Evolutionary conservation across 1,284 basidiomycete species (phyloP).

Genomic region (Paramarasmius palmivorus): DNA sequence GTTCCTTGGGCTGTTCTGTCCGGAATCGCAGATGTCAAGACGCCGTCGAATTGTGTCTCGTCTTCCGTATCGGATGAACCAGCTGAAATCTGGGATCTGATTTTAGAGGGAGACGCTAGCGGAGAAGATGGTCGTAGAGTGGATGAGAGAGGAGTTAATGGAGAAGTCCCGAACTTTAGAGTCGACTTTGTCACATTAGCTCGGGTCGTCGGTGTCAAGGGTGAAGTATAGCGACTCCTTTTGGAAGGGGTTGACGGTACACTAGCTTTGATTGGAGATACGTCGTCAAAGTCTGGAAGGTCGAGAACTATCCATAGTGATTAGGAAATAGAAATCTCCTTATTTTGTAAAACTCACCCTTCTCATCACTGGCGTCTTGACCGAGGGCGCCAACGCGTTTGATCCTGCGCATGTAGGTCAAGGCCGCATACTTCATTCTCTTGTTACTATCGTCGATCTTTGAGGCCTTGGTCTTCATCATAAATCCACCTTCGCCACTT

Average conservation of each 20-base stretch:
- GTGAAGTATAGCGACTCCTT: too few species aligned
- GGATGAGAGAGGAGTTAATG: neutral
- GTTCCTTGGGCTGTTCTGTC: too few species aligned
- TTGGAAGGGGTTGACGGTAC: neutral
- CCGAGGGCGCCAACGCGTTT: neutral
- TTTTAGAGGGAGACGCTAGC: conserved; percentile 1
- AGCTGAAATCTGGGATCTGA: neutral
- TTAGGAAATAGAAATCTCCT: too few species aligned
- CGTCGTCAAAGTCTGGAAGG: too few species aligned
- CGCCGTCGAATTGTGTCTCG: neutral
- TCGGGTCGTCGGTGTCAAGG: too few species aligned
- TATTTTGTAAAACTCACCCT: conserved; percentile 3
- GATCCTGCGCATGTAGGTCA: conserved; percentile 1
- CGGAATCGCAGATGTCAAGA: neutral
- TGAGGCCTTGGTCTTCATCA: conserved; percentile 23
- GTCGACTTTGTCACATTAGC: too few species aligned
- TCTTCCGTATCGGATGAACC: neutral
- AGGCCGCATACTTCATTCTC: conserved; percentile 13
- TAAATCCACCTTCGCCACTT: conserved; percentile 45
- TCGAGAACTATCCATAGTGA: too few species aligned
- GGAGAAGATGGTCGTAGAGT: neutral
- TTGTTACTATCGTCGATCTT: conserved; percentile 20
- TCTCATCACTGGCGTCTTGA: neutral
- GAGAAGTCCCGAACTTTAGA: too few species aligned
- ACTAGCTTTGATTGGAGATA: too few species aligned